Conservation (phyloP, 2,329 filamentous ascomycete genomes). For the Penicillium italicum region DNA sequence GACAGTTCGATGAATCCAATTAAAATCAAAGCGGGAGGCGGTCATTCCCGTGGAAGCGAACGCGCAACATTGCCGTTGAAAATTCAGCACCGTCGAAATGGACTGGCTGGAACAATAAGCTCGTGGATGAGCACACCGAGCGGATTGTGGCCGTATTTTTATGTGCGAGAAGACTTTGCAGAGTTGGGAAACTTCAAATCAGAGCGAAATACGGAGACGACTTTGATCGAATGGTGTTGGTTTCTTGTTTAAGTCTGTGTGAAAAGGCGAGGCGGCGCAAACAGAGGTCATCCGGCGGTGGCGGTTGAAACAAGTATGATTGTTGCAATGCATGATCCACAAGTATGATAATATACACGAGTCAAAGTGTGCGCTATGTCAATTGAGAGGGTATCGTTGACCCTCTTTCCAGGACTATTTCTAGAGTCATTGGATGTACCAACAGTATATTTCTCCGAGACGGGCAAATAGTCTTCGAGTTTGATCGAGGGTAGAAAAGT, state of each 20-base stretch:
- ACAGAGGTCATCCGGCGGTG: constrained; percentile 7
- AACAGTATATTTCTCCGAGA: not conserved
- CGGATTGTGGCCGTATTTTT: constrained; percentile 20
- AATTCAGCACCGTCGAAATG: constrained; percentile 14
- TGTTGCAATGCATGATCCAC: not conserved
- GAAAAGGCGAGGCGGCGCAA: constrained; percentile 14
- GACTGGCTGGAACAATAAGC: constrained; percentile 27
- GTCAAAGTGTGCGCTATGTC: not conserved
- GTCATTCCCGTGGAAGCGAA: constrained; percentile 30
- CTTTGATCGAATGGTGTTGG: constrained; percentile 19
- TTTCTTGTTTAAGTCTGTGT: constrained; percentile 17
- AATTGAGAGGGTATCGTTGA: not conserved
- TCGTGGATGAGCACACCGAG: constrained; percentile 17
- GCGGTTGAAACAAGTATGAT: constrained; percentile 5
- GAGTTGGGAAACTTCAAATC: constrained; percentile 17
- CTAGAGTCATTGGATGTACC: not conserved
- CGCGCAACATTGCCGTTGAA: constrained; percentile 22
- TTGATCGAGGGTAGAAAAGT: not conserved
- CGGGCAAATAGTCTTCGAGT: not conserved
- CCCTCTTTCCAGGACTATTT: not conserved
- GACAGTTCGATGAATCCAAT: constrained; percentile 5
- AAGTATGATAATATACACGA: not conserved
- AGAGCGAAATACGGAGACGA: constrained; percentile 14
- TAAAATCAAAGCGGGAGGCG: constrained; percentile 6
- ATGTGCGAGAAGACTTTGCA: constrained; percentile 4